Conservation (phyloP, 2,329 filamentous ascomycete genomes). For the Juglanconis sp. region DNA sequence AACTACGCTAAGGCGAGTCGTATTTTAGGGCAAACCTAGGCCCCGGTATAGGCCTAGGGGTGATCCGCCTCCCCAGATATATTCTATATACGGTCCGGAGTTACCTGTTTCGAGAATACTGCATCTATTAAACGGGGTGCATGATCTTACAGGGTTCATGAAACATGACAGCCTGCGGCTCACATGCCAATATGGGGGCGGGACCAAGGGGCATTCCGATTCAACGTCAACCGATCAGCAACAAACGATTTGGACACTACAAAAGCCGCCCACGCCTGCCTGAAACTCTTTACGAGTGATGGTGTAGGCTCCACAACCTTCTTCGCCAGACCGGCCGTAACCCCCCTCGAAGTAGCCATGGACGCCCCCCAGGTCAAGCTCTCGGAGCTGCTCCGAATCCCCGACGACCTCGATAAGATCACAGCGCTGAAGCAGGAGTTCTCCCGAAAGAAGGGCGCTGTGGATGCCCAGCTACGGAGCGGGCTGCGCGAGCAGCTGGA, state of each 20-base stretch:
- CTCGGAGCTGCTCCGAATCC: slow-evolving; percentile 87
- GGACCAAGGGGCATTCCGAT: neutral
- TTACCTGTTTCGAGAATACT: neutral
- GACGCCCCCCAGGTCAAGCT: slow-evolving; percentile 74
- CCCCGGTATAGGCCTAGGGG: no score
- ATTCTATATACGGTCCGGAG: no score
- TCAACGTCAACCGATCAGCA: slow-evolving; percentile 6
- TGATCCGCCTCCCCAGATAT: no score
- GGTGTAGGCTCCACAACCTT: slow-evolving; percentile 7
- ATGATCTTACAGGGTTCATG: neutral
- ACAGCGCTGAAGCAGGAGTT: slow-evolving; percentile 86
- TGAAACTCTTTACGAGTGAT: neutral
- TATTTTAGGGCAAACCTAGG: no score
- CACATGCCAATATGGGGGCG: slow-evolving; percentile 12
- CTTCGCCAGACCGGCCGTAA: slow-evolving; percentile 10
- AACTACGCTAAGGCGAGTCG: no score
- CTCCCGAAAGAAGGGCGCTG: slow-evolving; percentile 84
- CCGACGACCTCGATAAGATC: slow-evolving; percentile 97
- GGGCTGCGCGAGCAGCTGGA: slow-evolving; percentile 90
- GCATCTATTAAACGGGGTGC: neutral
- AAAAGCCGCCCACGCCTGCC: neutral
- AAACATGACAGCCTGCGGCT: neutral
- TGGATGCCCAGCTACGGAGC: slow-evolving; percentile 85
- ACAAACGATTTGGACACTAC: neutral
- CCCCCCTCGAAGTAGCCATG: slow-evolving; percentile 39